Base-by-base conservation (phyloP, 257 asterid genomes). In the Parsonsia alboflavescens region DNA sequence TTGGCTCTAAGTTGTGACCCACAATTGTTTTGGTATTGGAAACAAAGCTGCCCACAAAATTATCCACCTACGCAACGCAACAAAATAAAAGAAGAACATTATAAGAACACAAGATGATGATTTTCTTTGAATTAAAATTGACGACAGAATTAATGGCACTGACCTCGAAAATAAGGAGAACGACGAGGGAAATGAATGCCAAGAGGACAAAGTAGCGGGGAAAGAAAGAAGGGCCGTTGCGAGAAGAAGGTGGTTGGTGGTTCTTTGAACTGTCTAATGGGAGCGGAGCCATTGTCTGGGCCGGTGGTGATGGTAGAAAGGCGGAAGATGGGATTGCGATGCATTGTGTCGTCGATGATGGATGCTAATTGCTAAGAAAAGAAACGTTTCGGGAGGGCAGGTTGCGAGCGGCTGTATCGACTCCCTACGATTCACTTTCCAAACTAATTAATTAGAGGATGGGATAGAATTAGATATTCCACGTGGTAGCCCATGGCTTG, bases 1-100 rank as follows among this genome's bases (percentile, higher is more conserved):
- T 90, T 46, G 94, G 92, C 19, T 88, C 89, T 68, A 90, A 81
- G 74, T 90, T 90, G 89, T 88, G 96, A 9, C 96, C 96, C 6
- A 57, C 84, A 26, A 90, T 77, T 24, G 96, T 90, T 81, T 86
- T 90, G 46, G 86, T 88, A 45, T 66, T 84, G 2, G 92, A 83
- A 22, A 75, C 78, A 7, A 87, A 82, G 71, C 73, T 85, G 41
- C 81, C 73, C 42, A 80, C 77, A 6, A 85, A 82, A 70, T 66
- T 83, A 71, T 85, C 82, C 46, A 86, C 89, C 96, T 90, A 84
- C 26, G 58, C 56, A 28, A 39, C 19, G 48, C 26, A 63, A 41
- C 67, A n/a, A 68, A 6, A 16, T 61, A 58, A 67, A 0, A 9
- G 41, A 19, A 6, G 3, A 65, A 19, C 10, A 12, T 7, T 10